phyloP scores from a whole-genome alignment of 2,329 filamentous ascomycete genomes.

The Fusarium robinianum region DNA sequence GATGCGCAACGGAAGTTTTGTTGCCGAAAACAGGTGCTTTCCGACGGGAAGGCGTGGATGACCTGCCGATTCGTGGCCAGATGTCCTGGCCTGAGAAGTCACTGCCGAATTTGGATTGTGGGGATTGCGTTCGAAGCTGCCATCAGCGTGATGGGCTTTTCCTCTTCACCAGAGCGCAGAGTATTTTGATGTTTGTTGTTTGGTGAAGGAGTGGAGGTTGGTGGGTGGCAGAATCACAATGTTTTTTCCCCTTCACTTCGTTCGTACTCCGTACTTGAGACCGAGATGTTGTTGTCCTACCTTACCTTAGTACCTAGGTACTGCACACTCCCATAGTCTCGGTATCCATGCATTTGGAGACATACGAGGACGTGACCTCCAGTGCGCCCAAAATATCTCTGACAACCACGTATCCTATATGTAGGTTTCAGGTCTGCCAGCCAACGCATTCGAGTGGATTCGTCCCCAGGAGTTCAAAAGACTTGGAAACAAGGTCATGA shows the following conservation, averaged over 20 bases:
- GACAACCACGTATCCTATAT: too few species aligned
- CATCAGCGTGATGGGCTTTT: neutral
- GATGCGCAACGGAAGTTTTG: slow-evolving; percentile 9
- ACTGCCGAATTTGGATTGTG: slow-evolving; percentile 2
- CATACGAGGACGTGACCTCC: too few species aligned
- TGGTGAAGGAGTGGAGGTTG: neutral
- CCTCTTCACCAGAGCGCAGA: too few species aligned
- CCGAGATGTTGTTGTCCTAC: too few species aligned
- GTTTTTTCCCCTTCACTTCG: too few species aligned
- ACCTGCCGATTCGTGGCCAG: slow-evolving; percentile 18
- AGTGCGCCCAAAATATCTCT: neutral
- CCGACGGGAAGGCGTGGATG: neutral
- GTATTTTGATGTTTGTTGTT: too few species aligned
- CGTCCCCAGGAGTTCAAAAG: slow-evolving; percentile 1
- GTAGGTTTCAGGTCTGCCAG: neutral
- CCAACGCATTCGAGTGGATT: neutral
- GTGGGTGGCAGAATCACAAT: too few species aligned
- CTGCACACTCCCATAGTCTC: too few species aligned
- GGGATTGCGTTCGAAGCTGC: neutral
- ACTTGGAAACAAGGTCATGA: neutral
- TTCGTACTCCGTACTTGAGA: too few species aligned
- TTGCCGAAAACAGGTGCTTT: slow-evolving; percentile 14
- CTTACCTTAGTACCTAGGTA: too few species aligned
- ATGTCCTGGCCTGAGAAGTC: slow-evolving; percentile 13
- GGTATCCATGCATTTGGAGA: too few species aligned